Evolutionary conservation across 768 basidiomycete species (phyloP).

Genomic region (Suillus discolor): DNA sequence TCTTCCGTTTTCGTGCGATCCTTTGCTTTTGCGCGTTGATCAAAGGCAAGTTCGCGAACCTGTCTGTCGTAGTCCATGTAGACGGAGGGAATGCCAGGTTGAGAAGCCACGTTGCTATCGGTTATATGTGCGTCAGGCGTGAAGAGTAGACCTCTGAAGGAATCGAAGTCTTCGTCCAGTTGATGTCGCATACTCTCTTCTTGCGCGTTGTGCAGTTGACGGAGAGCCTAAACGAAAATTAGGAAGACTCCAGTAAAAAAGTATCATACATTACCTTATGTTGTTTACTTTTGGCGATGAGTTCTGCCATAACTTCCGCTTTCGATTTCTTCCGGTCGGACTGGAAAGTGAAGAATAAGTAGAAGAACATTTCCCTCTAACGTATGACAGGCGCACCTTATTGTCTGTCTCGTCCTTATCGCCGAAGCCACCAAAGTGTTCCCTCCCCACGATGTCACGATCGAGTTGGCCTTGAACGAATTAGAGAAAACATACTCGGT

Average conservation of each 20-base stretch:
- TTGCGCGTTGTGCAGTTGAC: constrained; percentile 87
- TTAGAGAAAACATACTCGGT: constrained; percentile 7
- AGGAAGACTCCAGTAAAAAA: not conserved
- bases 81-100: constrained; percentile 13
- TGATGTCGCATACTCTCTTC: constrained; percentile 85
- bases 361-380: constrained; percentile 3
- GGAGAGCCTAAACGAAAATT: constrained; percentile 55
- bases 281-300: constrained; percentile 95
- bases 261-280: constrained; percentile 68
- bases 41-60: constrained; percentile 91
- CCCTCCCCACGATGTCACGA: constrained; percentile 60
- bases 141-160: constrained; percentile 75
- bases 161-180: constrained; percentile 86
- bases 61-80: constrained; percentile 82
- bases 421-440: constrained; percentile 87
- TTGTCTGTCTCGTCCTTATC: constrained; percentile 63
- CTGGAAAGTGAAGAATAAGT: constrained; percentile 47
- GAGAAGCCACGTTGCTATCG: constrained; percentile 39
- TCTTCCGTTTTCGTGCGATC: constrained; percentile 97
- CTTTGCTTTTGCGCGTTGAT: constrained; percentile 90
- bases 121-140: constrained; percentile 50
- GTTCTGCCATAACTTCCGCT: constrained; percentile 96
- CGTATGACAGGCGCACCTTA: constrained; percentile 41
- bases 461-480: constrained; percentile 62
- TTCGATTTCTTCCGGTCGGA: constrained; percentile 87